Conservation (phyloP, 2,329 filamentous ascomycete genomes). For the Trichoderma breve region DNA sequence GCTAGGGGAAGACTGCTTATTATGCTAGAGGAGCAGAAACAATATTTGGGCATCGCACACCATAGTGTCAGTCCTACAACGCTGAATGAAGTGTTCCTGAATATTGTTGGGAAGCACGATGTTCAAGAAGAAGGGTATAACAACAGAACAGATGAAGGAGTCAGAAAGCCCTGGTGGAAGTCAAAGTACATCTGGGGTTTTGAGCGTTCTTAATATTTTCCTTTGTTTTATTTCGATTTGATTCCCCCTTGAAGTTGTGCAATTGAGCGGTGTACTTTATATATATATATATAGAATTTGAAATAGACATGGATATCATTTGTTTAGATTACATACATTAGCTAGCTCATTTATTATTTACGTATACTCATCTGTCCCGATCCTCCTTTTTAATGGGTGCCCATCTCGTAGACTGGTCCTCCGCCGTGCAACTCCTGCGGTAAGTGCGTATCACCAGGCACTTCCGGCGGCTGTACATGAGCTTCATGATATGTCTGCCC, state of each 20-base stretch:
- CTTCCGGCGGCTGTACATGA: background rate
- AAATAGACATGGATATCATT: constrained; percentile 13
- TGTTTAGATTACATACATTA: constrained; percentile 2
- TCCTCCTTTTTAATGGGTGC: background rate
- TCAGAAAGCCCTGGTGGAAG: constrained; percentile 28
- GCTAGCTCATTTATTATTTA: background rate
- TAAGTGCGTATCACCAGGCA: constrained; percentile 5
- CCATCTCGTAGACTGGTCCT: constrained; percentile 8
- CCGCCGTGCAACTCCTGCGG: constrained; percentile 8
- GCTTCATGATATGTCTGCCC: constrained; percentile 10
- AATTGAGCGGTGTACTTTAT: background rate
- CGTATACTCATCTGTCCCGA: background rate
- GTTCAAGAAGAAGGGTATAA: constrained; percentile 66
- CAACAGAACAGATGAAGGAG: constrained; percentile 22
- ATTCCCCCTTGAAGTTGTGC: background rate
- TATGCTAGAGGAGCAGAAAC: constrained; percentile 65
- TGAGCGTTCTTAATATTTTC: background rate
- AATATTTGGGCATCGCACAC: constrained; percentile 69
- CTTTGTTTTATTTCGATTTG: background rate
- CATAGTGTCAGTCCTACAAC: constrained; percentile 80
- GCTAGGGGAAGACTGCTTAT: constrained; percentile 67
- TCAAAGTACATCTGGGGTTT: constrained; percentile 18
- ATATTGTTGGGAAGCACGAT: constrained; percentile 73
- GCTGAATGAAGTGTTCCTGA: constrained; percentile 83
- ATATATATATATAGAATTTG: background rate